These are phyloP conservation scores for Mrakia gelida DNA, from an alignment of 768 basidiomycete species.

Conservation along the genomic window DNA sequence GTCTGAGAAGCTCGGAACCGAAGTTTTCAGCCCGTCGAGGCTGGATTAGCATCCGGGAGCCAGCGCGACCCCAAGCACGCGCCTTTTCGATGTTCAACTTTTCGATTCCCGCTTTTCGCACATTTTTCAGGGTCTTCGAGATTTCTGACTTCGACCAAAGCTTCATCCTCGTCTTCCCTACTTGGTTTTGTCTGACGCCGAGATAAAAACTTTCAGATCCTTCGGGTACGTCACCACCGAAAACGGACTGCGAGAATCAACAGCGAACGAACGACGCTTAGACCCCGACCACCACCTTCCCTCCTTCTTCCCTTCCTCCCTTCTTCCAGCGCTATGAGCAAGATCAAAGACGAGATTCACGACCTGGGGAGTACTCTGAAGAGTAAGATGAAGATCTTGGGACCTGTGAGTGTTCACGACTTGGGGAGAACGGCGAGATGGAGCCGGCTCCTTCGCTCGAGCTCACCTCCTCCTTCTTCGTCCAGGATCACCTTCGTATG, in stretches of 20 bases:
- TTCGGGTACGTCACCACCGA: background rate
- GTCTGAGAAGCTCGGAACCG: too few relatives aligned
- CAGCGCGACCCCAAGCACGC: background rate
- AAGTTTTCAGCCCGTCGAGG: too few relatives aligned
- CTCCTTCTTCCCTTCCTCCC: background rate
- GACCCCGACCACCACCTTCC: background rate
- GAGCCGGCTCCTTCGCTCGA: background rate
- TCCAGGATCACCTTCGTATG: slow-evolving; percentile 1
- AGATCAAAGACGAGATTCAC: slow-evolving; percentile 28
- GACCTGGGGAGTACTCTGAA: slow-evolving; percentile 13
- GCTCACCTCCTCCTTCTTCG: background rate
- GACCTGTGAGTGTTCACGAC: background rate
- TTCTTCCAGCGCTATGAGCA: background rate
- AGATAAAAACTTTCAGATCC: background rate
- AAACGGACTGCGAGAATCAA: background rate
- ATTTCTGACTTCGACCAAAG: background rate
- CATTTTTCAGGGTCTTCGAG: too few relatives aligned
- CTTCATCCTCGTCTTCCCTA: too few relatives aligned
- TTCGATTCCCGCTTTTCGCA: too few relatives aligned
- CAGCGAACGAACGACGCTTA: too few relatives aligned
- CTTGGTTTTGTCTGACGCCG: background rate
- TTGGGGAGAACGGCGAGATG: background rate
- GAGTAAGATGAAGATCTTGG: slow-evolving; percentile 28
- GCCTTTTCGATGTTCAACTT: background rate
- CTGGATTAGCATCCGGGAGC: background rate